Evolutionary conservation across 1,139 yeast species (phyloP).

Genomic region (Sugiyamaella japonica): DNA sequence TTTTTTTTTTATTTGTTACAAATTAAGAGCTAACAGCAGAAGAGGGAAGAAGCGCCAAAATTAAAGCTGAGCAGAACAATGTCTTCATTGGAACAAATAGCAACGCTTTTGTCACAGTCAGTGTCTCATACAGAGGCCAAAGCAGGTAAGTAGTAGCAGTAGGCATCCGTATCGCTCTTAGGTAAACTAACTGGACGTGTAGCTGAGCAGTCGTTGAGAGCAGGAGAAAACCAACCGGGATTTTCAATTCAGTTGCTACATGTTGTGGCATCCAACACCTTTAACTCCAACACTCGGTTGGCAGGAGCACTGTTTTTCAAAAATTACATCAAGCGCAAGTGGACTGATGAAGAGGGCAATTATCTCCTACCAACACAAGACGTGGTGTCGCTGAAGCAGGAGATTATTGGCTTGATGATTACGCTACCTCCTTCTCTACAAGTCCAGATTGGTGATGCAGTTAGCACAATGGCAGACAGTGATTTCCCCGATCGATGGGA

Average conservation of each 20-base stretch:
- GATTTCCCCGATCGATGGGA: constrained; percentile 95
- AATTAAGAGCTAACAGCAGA: no score
- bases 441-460: constrained; percentile 89
- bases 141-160: constrained; percentile 24
- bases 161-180: no score
- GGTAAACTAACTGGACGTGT: constrained; percentile 7
- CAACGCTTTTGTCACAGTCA: constrained; percentile 29
- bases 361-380: constrained; percentile 64
- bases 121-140: constrained; percentile 28
- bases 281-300: constrained; percentile 61
- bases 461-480: constrained; percentile 88
- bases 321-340: constrained; percentile 76
- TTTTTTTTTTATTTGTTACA: no score
- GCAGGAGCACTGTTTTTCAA: constrained; percentile 93
- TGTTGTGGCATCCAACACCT: constrained; percentile 65
- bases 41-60: no score
- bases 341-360: constrained; percentile 89
- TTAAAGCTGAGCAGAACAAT: neutral
- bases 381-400: constrained; percentile 65
- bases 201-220: constrained; percentile 49
- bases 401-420: constrained; percentile 82
- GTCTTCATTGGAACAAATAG: constrained; percentile 18
- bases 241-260: constrained; percentile 75
- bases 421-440: constrained; percentile 73
- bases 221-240: constrained; percentile 65